Evolutionary conservation across 371 early-diverging fungal genomes (phyloP).

Genomic region (Nematocida sp.): DNA sequence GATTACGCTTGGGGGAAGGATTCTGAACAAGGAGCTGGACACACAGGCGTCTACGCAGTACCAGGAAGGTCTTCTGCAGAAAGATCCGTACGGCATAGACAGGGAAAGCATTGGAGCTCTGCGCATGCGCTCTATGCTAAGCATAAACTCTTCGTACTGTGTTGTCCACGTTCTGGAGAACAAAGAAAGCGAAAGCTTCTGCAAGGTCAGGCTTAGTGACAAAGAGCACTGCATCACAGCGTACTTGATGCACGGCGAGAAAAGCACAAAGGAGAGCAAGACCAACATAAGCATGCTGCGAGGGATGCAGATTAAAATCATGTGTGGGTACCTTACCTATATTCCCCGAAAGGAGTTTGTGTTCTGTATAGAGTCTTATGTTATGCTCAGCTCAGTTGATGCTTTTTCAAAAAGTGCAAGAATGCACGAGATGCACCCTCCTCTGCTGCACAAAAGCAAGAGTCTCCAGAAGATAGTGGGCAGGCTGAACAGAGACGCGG

Average conservation of each 20-base stretch:
- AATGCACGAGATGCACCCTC: background rate
- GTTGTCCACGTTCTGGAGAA: background rate
- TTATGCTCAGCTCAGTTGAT: too few species aligned
- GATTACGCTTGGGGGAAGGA: background rate
- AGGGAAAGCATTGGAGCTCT: background rate
- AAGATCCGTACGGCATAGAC: background rate
- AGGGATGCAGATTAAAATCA: background rate
- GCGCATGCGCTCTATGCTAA: background rate
- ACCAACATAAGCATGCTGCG: background rate
- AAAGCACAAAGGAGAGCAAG: background rate
- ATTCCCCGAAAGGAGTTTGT: background rate
- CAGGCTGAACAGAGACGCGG: too few species aligned
- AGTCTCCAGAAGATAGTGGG: background rate
- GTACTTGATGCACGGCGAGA: too few species aligned
- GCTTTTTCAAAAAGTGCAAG: background rate
- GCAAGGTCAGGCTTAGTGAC: background rate
- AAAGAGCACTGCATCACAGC: too few species aligned
- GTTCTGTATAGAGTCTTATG: background rate
- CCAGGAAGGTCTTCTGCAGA: background rate
- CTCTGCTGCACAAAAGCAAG: background rate
- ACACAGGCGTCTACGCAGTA: background rate
- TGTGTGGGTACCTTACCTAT: background rate
- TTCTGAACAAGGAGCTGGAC: background rate
- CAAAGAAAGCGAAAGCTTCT: background rate
- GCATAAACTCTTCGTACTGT: background rate